Evolutionary conservation across 495 filamentous ascomycete species (phyloP).

Genomic region (Parathielavia hyrcaniae): DNA sequence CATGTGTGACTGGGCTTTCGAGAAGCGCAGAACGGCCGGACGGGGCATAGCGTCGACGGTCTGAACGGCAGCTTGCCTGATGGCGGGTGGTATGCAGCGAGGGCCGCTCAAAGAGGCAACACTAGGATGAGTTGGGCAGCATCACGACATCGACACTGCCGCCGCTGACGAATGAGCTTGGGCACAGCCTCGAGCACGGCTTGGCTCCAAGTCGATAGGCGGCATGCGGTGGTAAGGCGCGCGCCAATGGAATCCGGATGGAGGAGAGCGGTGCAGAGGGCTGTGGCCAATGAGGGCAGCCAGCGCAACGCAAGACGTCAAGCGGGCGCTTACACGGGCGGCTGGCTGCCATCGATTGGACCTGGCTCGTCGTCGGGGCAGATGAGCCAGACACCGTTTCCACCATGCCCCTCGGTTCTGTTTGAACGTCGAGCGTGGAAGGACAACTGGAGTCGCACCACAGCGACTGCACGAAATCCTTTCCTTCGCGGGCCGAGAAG

Average conservation of each 20-base stretch:
- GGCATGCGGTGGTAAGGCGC: slow-evolving; percentile 30
- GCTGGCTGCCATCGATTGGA: slow-evolving; percentile 27
- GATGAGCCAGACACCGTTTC: slow-evolving; percentile 20
- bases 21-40: slow-evolving; percentile 17
- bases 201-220: slow-evolving; percentile 24
- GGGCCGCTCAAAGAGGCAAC: slow-evolving; percentile 3
- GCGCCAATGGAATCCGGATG: slow-evolving; percentile 28
- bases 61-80: slow-evolving; percentile 4
- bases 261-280: slow-evolving; percentile 12
- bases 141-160: slow-evolving; percentile 16
- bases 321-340: slow-evolving; percentile 33
- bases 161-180: slow-evolving; percentile 27
- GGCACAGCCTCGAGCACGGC: slow-evolving; percentile 6
- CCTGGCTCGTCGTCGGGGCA: slow-evolving; percentile 7
- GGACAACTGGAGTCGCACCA: background rate
- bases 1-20: slow-evolving; percentile 19
- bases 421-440: background rate
- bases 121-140: slow-evolving; percentile 22
- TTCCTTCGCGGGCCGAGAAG: background rate
- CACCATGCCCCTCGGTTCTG: background rate
- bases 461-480: background rate
- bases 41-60: slow-evolving; percentile 1
- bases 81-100: slow-evolving; percentile 15
- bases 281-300: slow-evolving; percentile 26
- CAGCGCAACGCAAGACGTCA: slow-evolving; percentile 18